Percentiles rank a stretch among this genome's conserved stretches.
Evolutionary conservation across 208 protist genomes (phyloP).

Genomic region (Leishmania major): DNA sequence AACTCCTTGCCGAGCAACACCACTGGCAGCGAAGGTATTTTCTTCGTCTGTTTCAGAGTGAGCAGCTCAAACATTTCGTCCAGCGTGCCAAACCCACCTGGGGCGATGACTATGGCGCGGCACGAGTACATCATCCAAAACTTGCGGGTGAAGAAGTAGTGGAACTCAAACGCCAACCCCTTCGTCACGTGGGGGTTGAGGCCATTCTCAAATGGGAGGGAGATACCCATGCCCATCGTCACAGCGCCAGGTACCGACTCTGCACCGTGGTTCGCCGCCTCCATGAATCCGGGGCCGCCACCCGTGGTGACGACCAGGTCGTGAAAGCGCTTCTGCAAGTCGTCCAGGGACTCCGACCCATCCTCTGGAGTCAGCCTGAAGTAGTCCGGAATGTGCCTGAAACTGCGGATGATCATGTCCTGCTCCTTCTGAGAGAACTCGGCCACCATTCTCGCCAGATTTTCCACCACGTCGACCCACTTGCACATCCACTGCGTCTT

Average conservation of each 20-base stretch:
- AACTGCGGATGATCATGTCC: constrained; percentile 57
- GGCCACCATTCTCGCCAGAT: constrained; percentile 67
- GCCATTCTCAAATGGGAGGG: constrained; percentile 92
- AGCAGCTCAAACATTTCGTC: constrained; percentile 94
- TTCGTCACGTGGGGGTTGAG: constrained; percentile 88
- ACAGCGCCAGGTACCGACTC: constrained; percentile 60
- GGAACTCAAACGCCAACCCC: constrained; percentile 93
- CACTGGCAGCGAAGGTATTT: constrained; percentile 86
- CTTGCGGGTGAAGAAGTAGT: constrained; percentile 96
- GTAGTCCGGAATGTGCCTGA: constrained; percentile 78
- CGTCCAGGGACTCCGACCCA: constrained; percentile 18
- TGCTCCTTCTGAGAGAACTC: constrained; percentile 55
- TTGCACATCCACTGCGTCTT: constrained; percentile 92
- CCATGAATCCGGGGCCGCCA: constrained; percentile 94
- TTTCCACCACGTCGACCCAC: constrained; percentile 80
- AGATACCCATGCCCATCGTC: constrained; percentile 94
- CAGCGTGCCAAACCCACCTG: constrained; percentile 92
- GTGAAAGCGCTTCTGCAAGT: constrained; percentile 33
- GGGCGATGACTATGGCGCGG: constrained; percentile 87
- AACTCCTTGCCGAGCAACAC: constrained; percentile 87
- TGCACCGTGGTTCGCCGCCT: constrained; percentile 92
- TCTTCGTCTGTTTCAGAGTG: constrained; percentile 90
- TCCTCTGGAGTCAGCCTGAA: constrained; percentile 57
- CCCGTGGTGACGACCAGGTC: constrained; percentile 91
- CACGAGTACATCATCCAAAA: constrained; percentile 96